A percentile compares a stretch with the other conserved stretches of the same genome.
phyloP scores from a whole-genome alignment of 1,284 basidiomycete genomes.

The Boletus hoseneyae region DNA sequence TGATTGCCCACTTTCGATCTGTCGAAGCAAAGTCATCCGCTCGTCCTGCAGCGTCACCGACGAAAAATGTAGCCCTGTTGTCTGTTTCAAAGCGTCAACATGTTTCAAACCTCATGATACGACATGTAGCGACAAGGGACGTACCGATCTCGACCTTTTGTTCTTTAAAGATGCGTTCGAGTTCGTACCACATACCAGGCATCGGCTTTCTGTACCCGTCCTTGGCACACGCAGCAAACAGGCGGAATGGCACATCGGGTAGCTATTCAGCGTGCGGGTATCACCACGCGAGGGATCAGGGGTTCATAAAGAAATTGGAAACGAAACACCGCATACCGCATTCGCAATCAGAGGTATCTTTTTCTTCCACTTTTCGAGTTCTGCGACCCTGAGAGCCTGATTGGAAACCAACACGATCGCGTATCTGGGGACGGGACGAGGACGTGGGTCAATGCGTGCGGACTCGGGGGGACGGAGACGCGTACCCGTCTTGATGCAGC shows the following conservation, averaged over 20 bases:
- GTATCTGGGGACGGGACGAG: slow-evolving; percentile 60
- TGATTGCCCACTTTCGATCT: slow-evolving; percentile 84
- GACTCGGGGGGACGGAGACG: background rate
- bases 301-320: background rate
- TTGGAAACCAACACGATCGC: slow-evolving; percentile 80
- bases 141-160: slow-evolving; percentile 66
- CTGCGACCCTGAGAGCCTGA: slow-evolving; percentile 56
- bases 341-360: slow-evolving; percentile 71
- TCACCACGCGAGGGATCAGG: background rate
- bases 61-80: slow-evolving; percentile 64
- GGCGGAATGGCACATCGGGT: slow-evolving; percentile 69
- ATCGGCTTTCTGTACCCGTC: slow-evolving; percentile 88
- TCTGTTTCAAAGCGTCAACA: slow-evolving; percentile 44
- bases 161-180: slow-evolving; percentile 58
- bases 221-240: slow-evolving; percentile 75
- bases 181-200: slow-evolving; percentile 81
- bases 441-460: background rate
- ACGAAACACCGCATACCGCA: slow-evolving; percentile 43
- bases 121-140: too few relatives aligned
- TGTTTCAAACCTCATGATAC: background rate
- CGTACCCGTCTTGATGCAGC: slow-evolving; percentile 58
- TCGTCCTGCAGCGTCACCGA: slow-evolving; percentile 91
- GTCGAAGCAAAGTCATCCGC: slow-evolving; percentile 70
- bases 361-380: slow-evolving; percentile 63
- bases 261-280: slow-evolving; percentile 30